A percentile compares a stretch with the other conserved stretches of the same genome.
Evolutionary conservation across 495 filamentous ascomycete species (phyloP).

Genomic region (Aspergillus nanangensis): DNA sequence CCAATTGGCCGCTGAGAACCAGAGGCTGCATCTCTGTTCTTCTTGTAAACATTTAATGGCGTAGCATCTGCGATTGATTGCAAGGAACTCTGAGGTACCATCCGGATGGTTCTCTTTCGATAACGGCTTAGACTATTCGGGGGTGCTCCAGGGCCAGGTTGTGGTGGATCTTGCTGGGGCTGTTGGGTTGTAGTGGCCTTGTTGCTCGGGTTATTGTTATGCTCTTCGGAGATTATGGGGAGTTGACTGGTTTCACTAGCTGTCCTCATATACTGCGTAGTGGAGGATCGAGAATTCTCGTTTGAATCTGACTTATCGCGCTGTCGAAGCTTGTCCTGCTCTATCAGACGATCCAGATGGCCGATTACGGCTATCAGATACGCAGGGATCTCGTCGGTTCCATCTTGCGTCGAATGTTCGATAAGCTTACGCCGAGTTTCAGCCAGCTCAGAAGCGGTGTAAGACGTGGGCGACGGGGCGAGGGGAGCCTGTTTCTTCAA

Average conservation of each 20-base stretch:
- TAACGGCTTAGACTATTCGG: conserved; percentile 11
- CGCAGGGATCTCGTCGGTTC: conserved; percentile 32
- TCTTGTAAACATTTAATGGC: conserved; percentile 55
- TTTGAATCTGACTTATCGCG: conserved; percentile 12
- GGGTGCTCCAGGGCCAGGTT: not conserved
- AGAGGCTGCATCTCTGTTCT: conserved; percentile 11
- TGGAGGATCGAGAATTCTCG: too few relatives aligned
- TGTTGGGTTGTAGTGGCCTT: not conserved
- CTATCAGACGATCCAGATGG: conserved; percentile 59
- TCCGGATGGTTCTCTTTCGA: conserved; percentile 38
- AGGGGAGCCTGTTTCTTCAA: not conserved
- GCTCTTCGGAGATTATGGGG: conserved; percentile 51
- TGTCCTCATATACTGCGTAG: conserved; percentile 44
- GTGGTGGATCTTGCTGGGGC: not conserved
- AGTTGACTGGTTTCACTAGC: conserved; percentile 33
- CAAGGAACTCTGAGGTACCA: conserved; percentile 42
- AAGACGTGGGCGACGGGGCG: conserved; percentile 28
- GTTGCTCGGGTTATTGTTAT: conserved; percentile 2
- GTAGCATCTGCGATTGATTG: conserved; percentile 34
- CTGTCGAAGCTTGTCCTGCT: conserved; percentile 29
- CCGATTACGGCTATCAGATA: conserved; percentile 57
- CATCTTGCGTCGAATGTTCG: conserved; percentile 36
- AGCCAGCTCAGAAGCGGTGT: conserved; percentile 46
- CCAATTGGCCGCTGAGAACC: conserved; percentile 3
- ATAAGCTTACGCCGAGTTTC: conserved; percentile 55